These are phyloP conservation scores for Botrytis medusae DNA, from an alignment of 2,329 filamentous ascomycete genomes.

Conservation along the genomic window DNA sequence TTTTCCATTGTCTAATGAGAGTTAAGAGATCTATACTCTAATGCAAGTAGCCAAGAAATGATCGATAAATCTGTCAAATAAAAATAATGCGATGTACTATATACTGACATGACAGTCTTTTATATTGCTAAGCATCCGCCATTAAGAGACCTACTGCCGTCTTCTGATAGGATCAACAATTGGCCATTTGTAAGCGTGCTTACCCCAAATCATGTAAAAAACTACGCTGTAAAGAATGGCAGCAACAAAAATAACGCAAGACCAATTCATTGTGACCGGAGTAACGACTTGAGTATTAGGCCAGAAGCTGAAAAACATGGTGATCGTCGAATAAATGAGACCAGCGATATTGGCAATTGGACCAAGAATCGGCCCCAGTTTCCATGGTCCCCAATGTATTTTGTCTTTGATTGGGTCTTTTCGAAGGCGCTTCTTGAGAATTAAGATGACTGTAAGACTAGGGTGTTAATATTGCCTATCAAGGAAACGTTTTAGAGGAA, in stretches of 20 bases:
- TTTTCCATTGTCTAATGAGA: background rate
- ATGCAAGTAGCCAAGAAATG: background rate
- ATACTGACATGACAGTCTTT: background rate
- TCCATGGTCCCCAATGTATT: constrained; percentile 25
- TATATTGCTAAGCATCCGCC: background rate
- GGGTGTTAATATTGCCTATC: background rate
- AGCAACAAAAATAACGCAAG: constrained; percentile 20
- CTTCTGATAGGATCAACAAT: constrained; percentile 34
- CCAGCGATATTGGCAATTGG: constrained; percentile 17
- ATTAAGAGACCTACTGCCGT: constrained; percentile 20
- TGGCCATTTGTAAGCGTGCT: constrained; percentile 49
- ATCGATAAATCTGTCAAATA: background rate
- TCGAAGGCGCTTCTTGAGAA: constrained; percentile 45
- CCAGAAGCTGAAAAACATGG: constrained; percentile 24
- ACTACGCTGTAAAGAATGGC: constrained; percentile 13
- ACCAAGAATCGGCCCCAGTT: constrained; percentile 23
- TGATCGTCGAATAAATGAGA: constrained; percentile 18
- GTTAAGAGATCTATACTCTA: background rate
- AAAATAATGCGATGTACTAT: constrained; percentile 13
- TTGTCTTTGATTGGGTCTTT: constrained; percentile 21
- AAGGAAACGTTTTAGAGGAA: background rate
- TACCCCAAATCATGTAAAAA: constrained; percentile 26
- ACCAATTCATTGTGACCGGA: constrained; percentile 23
- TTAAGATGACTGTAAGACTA: constrained; percentile 34
- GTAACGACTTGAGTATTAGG: constrained; percentile 12